Evolutionary conservation across 1,284 basidiomycete species (phyloP).

Genomic region (Moesziomyces sp.): DNA sequence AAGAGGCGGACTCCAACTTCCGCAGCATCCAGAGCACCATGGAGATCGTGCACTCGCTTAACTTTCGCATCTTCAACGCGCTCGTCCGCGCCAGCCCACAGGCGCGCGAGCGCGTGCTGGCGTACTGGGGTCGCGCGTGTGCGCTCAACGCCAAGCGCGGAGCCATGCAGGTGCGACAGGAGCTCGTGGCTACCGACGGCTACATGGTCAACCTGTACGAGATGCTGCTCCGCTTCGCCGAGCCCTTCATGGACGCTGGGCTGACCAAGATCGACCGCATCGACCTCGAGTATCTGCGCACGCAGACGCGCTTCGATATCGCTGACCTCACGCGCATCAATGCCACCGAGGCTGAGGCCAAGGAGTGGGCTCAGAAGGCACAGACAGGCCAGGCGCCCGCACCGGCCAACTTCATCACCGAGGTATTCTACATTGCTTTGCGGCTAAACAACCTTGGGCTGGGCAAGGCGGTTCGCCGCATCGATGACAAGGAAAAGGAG

Average conservation of each 20-base stretch:
- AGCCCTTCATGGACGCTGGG: constrained; percentile 93
- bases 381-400: constrained; percentile 9
- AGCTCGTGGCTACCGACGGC: constrained; percentile 87
- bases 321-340: constrained; percentile 62
- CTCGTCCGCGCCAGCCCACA: constrained; percentile 84
- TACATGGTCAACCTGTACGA: constrained; percentile 92
- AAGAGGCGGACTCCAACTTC: constrained; percentile 55
- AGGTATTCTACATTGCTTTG: constrained; percentile 83
- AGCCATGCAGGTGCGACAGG: constrained; percentile 86
- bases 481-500: constrained; percentile 79
- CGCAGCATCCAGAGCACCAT: constrained; percentile 58
- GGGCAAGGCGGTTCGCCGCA: constrained; percentile 73
- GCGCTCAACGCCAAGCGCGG: constrained; percentile 84
- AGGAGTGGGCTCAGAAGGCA: constrained; percentile 51
- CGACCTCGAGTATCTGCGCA: constrained; percentile 76
- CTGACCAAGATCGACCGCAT: constrained; percentile 89
- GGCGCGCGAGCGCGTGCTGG: constrained; percentile 84
- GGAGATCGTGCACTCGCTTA: constrained; percentile 73
- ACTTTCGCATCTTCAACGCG: constrained; percentile 89
- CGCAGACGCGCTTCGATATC: constrained; percentile 59
- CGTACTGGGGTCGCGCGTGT: constrained; percentile 81
- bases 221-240: constrained; percentile 86
- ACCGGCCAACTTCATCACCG: constrained; percentile 85
- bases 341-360: constrained; percentile 63
- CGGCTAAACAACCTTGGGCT: constrained; percentile 68